These are phyloP conservation scores for Pichia sporocuriosa DNA, from an alignment of 805 yeast genomes.

Conservation along the genomic window DNA sequence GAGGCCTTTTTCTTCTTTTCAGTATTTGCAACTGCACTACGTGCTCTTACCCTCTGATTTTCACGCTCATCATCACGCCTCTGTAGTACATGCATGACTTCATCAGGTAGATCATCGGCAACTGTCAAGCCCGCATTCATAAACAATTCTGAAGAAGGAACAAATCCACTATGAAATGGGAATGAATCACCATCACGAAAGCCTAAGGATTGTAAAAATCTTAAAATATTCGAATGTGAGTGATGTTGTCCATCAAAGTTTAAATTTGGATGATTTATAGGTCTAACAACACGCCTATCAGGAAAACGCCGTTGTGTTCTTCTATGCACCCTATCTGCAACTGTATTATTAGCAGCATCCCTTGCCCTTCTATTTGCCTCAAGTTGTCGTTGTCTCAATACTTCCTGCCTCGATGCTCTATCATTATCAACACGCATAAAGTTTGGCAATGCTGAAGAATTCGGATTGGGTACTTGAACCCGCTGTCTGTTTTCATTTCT, in stretches of 20 bases:
- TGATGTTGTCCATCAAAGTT: neutral
- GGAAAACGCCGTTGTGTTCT: no score
- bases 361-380: constrained; percentile 6
- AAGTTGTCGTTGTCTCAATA: constrained; percentile 1
- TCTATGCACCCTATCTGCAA: neutral
- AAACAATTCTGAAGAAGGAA: neutral
- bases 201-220: constrained; percentile 2
- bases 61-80: constrained; percentile 26
- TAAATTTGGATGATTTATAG: neutral
- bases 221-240: constrained; percentile 1
- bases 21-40: constrained; percentile 17
- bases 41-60: constrained; percentile 18
- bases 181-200: neutral
- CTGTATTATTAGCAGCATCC: neutral
- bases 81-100: constrained; percentile 25
- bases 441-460: neutral
- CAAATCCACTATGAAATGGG: neutral
- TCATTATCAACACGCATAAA: neutral
- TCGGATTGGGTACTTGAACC: neutral
- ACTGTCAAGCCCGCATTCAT: neutral
- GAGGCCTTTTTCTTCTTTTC: constrained; percentile 15
- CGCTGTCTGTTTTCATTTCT: no score
- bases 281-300: neutral
- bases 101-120: constrained; percentile 21
- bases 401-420: neutral